A percentile compares a stretch with the other conserved stretches of the same genome.
Evolutionary conservation across 1,284 basidiomycete species (phyloP).

Genomic region (Malassezia japonica): DNA sequence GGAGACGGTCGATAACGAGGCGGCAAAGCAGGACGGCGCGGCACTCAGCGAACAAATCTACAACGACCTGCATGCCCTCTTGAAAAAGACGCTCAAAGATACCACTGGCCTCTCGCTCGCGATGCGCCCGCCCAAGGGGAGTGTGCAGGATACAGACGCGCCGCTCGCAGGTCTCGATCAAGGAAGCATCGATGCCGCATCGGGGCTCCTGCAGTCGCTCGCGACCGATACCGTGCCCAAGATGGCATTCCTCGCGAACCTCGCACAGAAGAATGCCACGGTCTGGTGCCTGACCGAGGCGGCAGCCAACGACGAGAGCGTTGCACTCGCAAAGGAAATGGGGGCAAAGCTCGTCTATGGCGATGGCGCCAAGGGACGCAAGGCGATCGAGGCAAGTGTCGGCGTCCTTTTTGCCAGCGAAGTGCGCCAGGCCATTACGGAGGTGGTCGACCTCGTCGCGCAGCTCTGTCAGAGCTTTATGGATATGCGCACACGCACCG

Average conservation of each 20-base stretch:
- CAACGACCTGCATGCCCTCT: conserved; percentile 22
- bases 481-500: conserved; percentile 25
- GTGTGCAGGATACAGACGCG: not conserved
- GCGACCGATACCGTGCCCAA: conserved; percentile 31
- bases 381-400: conserved; percentile 22
- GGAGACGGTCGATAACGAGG: conserved; percentile 6
- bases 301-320: not conserved
- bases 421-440: conserved; percentile 21
- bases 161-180: conserved; percentile 28
- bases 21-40: conserved; percentile 15
- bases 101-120: conserved; percentile 29
- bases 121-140: conserved; percentile 21
- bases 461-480: conserved; percentile 35
- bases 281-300: conserved; percentile 6
- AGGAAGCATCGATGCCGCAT: conserved; percentile 27
- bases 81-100: conserved; percentile 27
- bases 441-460: conserved; percentile 25
- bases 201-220: conserved; percentile 25
- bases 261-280: conserved; percentile 27
- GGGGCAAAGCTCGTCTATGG: conserved; percentile 31
- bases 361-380: conserved; percentile 21
- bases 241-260: conserved; percentile 34
- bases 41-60: conserved; percentile 25
- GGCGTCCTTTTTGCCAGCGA: conserved; percentile 28
- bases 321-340: conserved; percentile 24